Percentiles rank a stretch among this genome's conserved stretches.
Conservation (phyloP, 805 yeast genomes). For the Wickerhamiella bombiphila region DNA sequence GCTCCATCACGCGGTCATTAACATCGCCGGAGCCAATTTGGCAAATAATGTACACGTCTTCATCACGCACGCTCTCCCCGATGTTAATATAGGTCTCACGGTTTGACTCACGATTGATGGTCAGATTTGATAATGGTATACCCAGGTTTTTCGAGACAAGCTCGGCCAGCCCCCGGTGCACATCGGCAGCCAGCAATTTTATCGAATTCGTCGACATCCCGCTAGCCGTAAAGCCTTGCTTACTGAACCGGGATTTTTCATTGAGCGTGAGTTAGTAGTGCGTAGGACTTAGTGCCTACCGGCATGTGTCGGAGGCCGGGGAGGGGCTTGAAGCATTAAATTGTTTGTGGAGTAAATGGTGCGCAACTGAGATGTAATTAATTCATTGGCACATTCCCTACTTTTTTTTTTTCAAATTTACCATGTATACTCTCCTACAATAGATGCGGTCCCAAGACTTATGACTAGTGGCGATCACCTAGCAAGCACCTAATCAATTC, state of each 20-base stretch:
- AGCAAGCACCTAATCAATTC: too few relatives aligned
- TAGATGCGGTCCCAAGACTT: too few relatives aligned
- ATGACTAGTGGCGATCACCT: too few relatives aligned
- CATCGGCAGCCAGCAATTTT: slow-evolving; percentile 52
- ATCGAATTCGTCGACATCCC: slow-evolving; percentile 23
- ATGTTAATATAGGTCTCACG: slow-evolving; percentile 79
- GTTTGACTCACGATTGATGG: slow-evolving; percentile 74
- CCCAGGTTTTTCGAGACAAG: slow-evolving; percentile 54
- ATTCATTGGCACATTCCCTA: too few relatives aligned
- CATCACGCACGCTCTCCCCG: slow-evolving; percentile 81
- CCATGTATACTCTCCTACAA: too few relatives aligned
- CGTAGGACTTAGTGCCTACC: not conserved
- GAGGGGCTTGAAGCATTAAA: too few relatives aligned
- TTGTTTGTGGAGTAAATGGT: too few relatives aligned
- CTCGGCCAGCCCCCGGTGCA: slow-evolving; percentile 74
- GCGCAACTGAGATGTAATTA: too few relatives aligned
- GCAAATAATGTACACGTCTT: slow-evolving; percentile 61
- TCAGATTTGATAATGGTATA: slow-evolving; percentile 53
- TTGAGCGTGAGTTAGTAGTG: not conserved
- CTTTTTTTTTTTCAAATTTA: too few relatives aligned
- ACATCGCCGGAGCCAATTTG: slow-evolving; percentile 80
- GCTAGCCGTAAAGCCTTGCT: not conserved
- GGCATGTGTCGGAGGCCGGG: not conserved
- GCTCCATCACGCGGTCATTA: slow-evolving; percentile 77
- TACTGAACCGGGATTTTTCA: not conserved